A percentile compares a stretch with the other conserved stretches of the same genome.
Conservation (phyloP, 805 yeast species). For the Aciculoconidium aculeatum region DNA sequence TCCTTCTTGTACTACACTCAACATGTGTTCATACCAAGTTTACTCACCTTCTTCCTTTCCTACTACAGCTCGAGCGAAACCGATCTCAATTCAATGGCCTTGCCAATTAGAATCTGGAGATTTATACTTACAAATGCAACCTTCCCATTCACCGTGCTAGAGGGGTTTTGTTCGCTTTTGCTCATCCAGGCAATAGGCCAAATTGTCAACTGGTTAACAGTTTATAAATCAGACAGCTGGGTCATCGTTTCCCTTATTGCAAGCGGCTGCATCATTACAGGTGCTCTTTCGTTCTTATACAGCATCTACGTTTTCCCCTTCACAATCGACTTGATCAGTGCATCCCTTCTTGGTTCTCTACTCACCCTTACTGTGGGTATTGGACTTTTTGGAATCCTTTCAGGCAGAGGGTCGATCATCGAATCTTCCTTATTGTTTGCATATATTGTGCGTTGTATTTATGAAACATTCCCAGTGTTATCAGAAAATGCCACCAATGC, state of each 20-base stretch:
- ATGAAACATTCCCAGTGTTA: slow-evolving; percentile 87
- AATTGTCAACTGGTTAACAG: slow-evolving; percentile 63
- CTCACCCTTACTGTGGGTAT: slow-evolving; percentile 69
- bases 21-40: slow-evolving; percentile 75
- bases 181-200: slow-evolving; percentile 93
- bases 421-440: slow-evolving; percentile 84
- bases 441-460: slow-evolving; percentile 87
- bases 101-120: slow-evolving; percentile 60
- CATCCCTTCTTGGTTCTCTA: slow-evolving; percentile 81
- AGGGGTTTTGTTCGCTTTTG: slow-evolving; percentile 87
- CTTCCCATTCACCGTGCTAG: slow-evolving; percentile 81
- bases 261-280: slow-evolving; percentile 71
- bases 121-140: slow-evolving; percentile 71
- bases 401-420: slow-evolving; percentile 82
- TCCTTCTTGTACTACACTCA: slow-evolving; percentile 67
- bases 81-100: slow-evolving; percentile 1
- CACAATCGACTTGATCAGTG: slow-evolving; percentile 62
- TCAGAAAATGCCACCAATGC: slow-evolving; percentile 44
- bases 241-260: slow-evolving; percentile 64
- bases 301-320: slow-evolving; percentile 77
- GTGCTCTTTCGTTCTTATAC: slow-evolving; percentile 71
- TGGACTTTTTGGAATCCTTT: slow-evolving; percentile 77
- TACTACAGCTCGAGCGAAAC: slow-evolving; percentile 29
- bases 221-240: slow-evolving; percentile 66
- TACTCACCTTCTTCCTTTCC: slow-evolving; percentile 63